Evolutionary conservation across 345 rosid species (phyloP).

Genomic region (Eutrema japonicum): DNA sequence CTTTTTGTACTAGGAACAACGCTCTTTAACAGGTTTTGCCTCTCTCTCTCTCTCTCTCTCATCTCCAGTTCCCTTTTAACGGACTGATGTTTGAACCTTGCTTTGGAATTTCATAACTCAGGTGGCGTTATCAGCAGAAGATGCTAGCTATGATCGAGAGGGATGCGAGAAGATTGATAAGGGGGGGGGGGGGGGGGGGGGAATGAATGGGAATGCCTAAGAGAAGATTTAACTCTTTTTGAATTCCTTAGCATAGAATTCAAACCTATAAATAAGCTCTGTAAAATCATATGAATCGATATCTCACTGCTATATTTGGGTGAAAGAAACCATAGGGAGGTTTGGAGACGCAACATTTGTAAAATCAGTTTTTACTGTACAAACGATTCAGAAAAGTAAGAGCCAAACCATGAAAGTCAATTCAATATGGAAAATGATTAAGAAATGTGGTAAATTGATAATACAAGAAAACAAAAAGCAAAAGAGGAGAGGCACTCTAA

Average conservation of each 20-base stretch:
- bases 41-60: not conserved
- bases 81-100: constrained; percentile 6
- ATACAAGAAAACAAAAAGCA: constrained; percentile 22
- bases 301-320: not conserved
- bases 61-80: not conserved
- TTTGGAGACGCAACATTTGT: not conserved
- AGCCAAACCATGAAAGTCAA: constrained; percentile 25
- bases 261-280: not conserved
- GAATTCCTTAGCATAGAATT: constrained; percentile 21
- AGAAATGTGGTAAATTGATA: constrained; percentile 28
- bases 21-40: constrained; percentile 53
- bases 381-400: constrained; percentile 5
- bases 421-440: constrained; percentile 29
- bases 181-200: constrained; percentile 36
- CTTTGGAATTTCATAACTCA: constrained; percentile 16
- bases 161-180: constrained; percentile 51
- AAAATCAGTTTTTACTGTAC: not conserved
- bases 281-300: not conserved
- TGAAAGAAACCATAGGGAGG: not conserved
- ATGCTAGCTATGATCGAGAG: constrained; percentile 62
- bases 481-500: constrained; percentile 35
- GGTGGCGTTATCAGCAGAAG: constrained; percentile 42
- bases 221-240: constrained; percentile 5
- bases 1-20: constrained; percentile 64
- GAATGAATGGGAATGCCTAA: constrained; percentile 39